Base-by-base conservation (phyloP, 192 early-diverging fungal genomes). In the Spinellus fusiger region DNA sequence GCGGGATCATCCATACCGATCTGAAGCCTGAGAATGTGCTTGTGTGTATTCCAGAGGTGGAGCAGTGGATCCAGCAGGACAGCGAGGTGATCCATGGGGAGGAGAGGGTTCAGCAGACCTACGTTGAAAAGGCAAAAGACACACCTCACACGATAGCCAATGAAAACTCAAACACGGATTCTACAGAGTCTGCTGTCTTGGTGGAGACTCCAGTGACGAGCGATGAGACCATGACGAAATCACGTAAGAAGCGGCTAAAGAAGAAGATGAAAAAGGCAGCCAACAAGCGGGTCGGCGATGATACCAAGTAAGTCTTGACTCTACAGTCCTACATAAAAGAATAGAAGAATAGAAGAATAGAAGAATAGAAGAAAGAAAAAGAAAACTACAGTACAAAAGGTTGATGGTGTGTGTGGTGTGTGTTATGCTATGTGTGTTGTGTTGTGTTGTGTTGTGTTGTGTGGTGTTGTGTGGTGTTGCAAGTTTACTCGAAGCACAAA, bases 21-120 rank as follows among this genome's bases (percentile, higher is more conserved):
- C 67, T 98, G 44, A 98, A 98, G 67, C 96, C 94, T 10, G 96
- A 98, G 73, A 98, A 98, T 70, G 87, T 95, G 0, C 79, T 98
- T 16, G 90, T 98, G 5, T 90, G 89, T 54, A 86, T 98, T 38
- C 85, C 84, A 29, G 78, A 94, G 64, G 89, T 94, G 2, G 89
- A 91, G 33, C 3, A 59, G 25, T 49, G n/a, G 57, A 59, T 59
- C 44, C 10, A 46, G 44, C 8, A 59, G 44, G 25, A 59, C 13
- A 10, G 48, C 40, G n/a, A 26, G 28, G 8, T 49, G 40, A 28
- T 54, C 15, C 15, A 12, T n/a, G 15, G 13, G 40, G 40, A 44
- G 18, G 15, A 10, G 3, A 44, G 18, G 10, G 40, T 44, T n/a
- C 15, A 44, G 18, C 15, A 37, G 13, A 37, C 13, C 13, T n/a